phyloP scores from a whole-genome alignment of 148 eudicot species.

The Hydrangea macrophylla region DNA sequence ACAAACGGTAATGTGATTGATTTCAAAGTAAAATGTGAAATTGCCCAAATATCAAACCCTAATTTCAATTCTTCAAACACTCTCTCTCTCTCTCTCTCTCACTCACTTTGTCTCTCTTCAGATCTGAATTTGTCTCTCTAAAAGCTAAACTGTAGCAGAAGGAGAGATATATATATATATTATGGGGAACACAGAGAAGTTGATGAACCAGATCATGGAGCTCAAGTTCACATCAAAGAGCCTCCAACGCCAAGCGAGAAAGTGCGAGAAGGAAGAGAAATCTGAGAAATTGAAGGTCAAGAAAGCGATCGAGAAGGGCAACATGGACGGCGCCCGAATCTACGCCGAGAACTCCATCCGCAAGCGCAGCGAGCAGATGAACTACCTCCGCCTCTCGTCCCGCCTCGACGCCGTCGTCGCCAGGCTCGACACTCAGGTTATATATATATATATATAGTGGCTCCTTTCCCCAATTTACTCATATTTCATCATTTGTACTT shows the following conservation, averaged over 20 bases:
- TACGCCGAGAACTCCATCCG: constrained; percentile 59
- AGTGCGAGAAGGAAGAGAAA: constrained; percentile 59
- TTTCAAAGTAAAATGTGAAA: neutral
- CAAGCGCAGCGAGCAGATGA: constrained; percentile 65
- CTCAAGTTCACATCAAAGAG: constrained; percentile 61
- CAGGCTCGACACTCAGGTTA: constrained; percentile 59
- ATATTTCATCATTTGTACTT: too few relatives aligned
- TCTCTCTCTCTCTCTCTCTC: constrained; percentile 1
- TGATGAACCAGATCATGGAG: constrained; percentile 75
- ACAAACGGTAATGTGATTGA: neutral
- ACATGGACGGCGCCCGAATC: constrained; percentile 51
- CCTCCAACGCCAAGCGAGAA: constrained; percentile 49
- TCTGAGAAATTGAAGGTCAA: constrained; percentile 46
- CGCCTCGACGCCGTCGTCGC: constrained; percentile 66
- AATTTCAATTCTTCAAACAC: too few relatives aligned
- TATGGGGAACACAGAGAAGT: constrained; percentile 66
- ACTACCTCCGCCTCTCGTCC: constrained; percentile 54
- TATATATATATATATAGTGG: too few relatives aligned
- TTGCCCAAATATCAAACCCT: neutral
- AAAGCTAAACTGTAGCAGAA: too few relatives aligned
- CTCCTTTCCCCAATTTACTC: too few relatives aligned
- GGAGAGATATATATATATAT: too few relatives aligned
- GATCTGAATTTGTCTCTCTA: constrained; percentile 1
- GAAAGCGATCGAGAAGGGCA: constrained; percentile 55
- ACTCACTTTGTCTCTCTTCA: neutral